Conservation (phyloP, 2,329 filamentous ascomycete species). For the Elsinoe perseae region DNA sequence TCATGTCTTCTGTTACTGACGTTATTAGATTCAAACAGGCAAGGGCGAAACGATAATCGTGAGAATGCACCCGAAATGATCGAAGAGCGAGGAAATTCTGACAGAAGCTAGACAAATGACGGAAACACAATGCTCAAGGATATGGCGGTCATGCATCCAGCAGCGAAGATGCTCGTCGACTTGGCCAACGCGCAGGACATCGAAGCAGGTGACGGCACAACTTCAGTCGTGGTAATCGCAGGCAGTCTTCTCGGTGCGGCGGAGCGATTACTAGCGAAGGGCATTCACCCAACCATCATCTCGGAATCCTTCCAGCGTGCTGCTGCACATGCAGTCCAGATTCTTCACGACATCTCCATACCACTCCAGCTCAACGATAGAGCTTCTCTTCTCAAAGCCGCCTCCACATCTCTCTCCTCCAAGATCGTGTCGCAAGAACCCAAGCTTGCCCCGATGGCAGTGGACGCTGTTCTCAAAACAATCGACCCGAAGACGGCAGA, state of each 20-base stretch:
- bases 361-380: slow-evolving; percentile 86
- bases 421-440: slow-evolving; percentile 99
- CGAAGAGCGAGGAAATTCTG: slow-evolving; percentile 20
- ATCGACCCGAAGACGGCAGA: slow-evolving; percentile 94
- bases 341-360: slow-evolving; percentile 91
- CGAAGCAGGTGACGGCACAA: slow-evolving; percentile 96
- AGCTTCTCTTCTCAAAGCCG: slow-evolving; percentile 84
- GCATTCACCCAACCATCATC: slow-evolving; percentile 93
- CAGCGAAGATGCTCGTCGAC: slow-evolving; percentile 98
- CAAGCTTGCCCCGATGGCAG: slow-evolving; percentile 94
- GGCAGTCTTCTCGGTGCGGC: slow-evolving; percentile 90
- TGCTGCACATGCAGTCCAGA: slow-evolving; percentile 76
- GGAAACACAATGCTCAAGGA: slow-evolving; percentile 98
- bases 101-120: slow-evolving; percentile 67
- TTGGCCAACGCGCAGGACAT: slow-evolving; percentile 96
- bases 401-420: slow-evolving; percentile 92
- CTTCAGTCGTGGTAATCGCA: slow-evolving; percentile 95
- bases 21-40: slow-evolving; percentile 68
- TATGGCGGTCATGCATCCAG: slow-evolving; percentile 99
- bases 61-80: slow-evolving; percentile 23
- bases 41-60: slow-evolving; percentile 94
- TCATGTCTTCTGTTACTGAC: slow-evolving; percentile 22
- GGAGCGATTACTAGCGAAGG: slow-evolving; percentile 82
- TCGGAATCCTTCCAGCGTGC: slow-evolving; percentile 96
- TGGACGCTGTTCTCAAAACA: slow-evolving; percentile 90